phyloP scores from a whole-genome alignment of 2,329 filamentous ascomycete species.

The Tolypocladium amazonense region DNA sequence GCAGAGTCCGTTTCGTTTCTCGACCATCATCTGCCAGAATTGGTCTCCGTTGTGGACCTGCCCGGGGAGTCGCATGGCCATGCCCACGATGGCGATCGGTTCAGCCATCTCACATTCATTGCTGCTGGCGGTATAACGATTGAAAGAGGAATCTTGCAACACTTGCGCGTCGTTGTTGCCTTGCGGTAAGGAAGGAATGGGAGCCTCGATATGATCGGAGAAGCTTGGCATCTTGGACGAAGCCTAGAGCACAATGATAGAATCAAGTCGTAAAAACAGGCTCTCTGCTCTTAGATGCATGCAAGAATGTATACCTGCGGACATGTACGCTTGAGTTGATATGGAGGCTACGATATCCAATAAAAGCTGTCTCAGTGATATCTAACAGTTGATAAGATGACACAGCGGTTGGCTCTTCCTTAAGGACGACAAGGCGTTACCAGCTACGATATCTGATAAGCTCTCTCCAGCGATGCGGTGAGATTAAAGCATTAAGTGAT shows the following conservation, averaged over 20 bases:
- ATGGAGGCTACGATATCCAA: background rate
- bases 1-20: slow-evolving; percentile 4
- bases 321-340: background rate
- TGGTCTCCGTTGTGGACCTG: slow-evolving; percentile 22
- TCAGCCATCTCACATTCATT: background rate
- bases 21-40: slow-evolving; percentile 25
- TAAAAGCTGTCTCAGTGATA: background rate
- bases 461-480: background rate
- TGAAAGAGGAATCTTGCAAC: background rate
- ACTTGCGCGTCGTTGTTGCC: background rate
- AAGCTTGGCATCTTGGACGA: background rate
- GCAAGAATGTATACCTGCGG: background rate
- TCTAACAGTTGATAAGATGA: background rate
- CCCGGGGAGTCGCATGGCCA: slow-evolving; percentile 29
- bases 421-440: background rate
- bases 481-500: background rate
- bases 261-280: background rate
- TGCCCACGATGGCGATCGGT: slow-evolving; percentile 29
- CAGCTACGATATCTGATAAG: background rate
- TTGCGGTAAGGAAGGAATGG: background rate
- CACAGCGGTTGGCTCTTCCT: background rate
- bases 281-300: background rate
- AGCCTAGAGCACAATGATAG: background rate
- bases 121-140: background rate
- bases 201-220: background rate